Evolutionary conservation across 495 filamentous ascomycete genomes (phyloP).

Genomic region (Talaromyces wortmannii): DNA sequence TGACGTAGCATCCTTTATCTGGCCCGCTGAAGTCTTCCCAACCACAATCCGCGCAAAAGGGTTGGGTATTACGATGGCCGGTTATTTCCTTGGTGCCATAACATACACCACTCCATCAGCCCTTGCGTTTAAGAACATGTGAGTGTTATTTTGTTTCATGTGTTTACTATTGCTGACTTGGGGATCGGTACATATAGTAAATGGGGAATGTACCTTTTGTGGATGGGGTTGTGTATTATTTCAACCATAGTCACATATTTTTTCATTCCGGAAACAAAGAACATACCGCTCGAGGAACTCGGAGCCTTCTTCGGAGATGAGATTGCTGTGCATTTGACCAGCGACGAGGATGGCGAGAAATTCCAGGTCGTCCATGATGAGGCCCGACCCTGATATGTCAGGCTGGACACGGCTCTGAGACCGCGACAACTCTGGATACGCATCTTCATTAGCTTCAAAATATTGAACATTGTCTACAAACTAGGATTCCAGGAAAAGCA

Average conservation of each 20-base stretch:
- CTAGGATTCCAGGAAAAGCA: too few species aligned
- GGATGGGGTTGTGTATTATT: neutral
- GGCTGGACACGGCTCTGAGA: neutral
- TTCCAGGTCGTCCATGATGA: neutral
- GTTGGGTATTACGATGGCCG: conserved; percentile 32
- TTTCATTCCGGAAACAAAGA: conserved; percentile 68
- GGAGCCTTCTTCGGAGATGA: conserved; percentile 50
- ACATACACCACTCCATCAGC: neutral
- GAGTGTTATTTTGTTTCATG: conserved; percentile 25
- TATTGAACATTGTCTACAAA: too few species aligned
- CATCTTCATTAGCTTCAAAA: neutral
- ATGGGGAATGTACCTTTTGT: neutral
- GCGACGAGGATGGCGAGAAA: neutral
- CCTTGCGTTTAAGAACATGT: neutral
- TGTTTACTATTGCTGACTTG: conserved; percentile 57
- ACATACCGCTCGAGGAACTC: conserved; percentile 58
- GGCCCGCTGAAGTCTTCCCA: conserved; percentile 56
- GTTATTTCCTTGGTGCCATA: conserved; percentile 3
- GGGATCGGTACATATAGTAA: conserved; percentile 32
- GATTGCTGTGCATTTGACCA: neutral
- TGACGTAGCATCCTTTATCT: conserved; percentile 30
- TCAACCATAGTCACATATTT: conserved; percentile 22
- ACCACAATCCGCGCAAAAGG: conserved; percentile 64
- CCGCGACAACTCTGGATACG: neutral
- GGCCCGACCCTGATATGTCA: neutral